Base-by-base conservation (phyloP, 106 monocot species). In the Phalaenopsis equestris region DNA sequence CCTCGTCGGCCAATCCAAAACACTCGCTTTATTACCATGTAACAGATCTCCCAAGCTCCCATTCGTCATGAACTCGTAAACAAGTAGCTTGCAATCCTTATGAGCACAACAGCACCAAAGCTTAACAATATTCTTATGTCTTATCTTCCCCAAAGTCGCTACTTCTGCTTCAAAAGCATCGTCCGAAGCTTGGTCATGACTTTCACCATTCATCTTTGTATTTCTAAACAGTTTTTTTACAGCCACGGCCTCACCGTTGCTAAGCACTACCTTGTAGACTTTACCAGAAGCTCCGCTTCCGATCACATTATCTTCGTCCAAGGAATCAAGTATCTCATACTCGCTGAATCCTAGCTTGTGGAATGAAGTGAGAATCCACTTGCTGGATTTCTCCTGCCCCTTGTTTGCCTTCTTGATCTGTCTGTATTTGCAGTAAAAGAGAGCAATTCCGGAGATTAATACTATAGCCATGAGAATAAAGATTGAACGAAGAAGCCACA, bases 41-140 rank as follows among this genome's bases (percentile, higher is more conserved):
- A 90, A 55, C 68, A 85, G n/a, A 38, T 90, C 85, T 23, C 87
- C 87, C 39, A 90, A 77, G 76, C 90, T 87, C 12, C 90, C 90
- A 46, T 87, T 87, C 6, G 68, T 82, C 90, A 90, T 90, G 83
- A 85, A 87, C 83, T 90, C 90, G n/a, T 90, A 90, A 3, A 90
- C 90, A 11, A 90, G 85, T 8, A 90, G 83, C 87, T 87, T 84
- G 46, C 78, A 87, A 41, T 85, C 85, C 72, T 83, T 79, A 48
- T 83, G 81, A 16, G 42, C 76, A 80, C 89, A 89, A 70, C 87
- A 86, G 48, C 93, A 91, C 90, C 89, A 93, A 37, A 93, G 83
- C 77, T 85, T 93, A 14, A 93, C 87, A 37, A 93, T 93, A 79
- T 91, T 91, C 78, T 86, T 89, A 80, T 94, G 94, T 67, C 94